phyloP scores from a whole-genome alignment of 108 stramenopile genomes.

The Skeletonema grethae region DNA sequence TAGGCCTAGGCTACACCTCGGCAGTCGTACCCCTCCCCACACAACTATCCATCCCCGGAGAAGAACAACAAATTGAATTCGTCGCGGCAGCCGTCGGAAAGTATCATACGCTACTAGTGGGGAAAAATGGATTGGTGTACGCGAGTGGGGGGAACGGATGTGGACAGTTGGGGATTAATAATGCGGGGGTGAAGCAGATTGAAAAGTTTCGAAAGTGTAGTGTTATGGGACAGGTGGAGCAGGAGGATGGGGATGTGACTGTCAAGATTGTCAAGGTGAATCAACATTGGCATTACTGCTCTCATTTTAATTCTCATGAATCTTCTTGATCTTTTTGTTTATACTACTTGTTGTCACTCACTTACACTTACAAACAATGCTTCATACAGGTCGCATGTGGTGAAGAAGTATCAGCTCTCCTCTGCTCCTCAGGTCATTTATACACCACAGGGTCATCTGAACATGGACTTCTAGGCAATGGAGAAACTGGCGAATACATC shows the following conservation, averaged over 20 bases:
- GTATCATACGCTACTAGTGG: constrained; percentile 72
- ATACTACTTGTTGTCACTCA: no score
- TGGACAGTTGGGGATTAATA: constrained; percentile 80
- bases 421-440: constrained; percentile 70
- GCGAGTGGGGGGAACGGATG: constrained; percentile 73
- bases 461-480: constrained; percentile 86
- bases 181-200: constrained; percentile 39
- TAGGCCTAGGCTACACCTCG: constrained; percentile 39
- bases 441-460: constrained; percentile 84
- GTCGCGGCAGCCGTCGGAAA: constrained; percentile 81
- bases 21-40: constrained; percentile 45
- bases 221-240: constrained; percentile 26
- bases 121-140: constrained; percentile 54
- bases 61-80: constrained; percentile 33
- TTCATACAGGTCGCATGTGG: constrained; percentile 67
- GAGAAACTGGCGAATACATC: constrained; percentile 91
- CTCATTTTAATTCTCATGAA: no score
- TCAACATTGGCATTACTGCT: no score
- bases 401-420: constrained; percentile 81
- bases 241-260: constrained; percentile 16
- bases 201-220: constrained; percentile 52
- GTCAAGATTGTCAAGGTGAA: constrained; percentile 59
- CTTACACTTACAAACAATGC: not conserved
- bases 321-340: no score
- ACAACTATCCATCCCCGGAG: constrained; percentile 17